Evolutionary conservation across 2,329 filamentous ascomycete genomes (phyloP).

Genomic region (Blastomyces percursus): DNA sequence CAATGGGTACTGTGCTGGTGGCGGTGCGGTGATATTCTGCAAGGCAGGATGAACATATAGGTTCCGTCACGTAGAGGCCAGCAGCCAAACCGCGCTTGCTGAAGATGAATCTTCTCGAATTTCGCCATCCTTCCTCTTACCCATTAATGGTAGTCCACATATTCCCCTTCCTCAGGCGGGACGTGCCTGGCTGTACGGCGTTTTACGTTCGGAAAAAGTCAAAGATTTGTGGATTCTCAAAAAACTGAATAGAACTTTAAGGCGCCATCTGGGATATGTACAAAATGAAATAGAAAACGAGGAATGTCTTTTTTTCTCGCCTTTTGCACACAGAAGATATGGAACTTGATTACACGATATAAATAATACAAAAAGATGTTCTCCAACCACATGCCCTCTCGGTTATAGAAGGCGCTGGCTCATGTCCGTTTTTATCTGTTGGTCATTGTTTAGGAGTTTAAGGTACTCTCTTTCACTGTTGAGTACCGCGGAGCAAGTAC

Average conservation of each 20-base stretch:
- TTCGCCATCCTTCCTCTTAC: background rate
- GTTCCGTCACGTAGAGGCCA: background rate
- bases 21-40: background rate
- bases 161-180: background rate
- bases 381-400: constrained; percentile 11
- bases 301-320: constrained; percentile 17
- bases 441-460: background rate
- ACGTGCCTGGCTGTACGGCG: background rate
- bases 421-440: background rate
- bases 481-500: background rate
- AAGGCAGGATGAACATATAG: background rate
- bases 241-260: constrained; percentile 2
- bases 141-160: background rate
- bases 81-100: background rate
- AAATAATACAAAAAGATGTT: constrained; percentile 28
- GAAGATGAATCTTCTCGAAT: background rate
- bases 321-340: constrained; percentile 32
- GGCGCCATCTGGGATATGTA: constrained; percentile 16
- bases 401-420: background rate
- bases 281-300: constrained; percentile 30
- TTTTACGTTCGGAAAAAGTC: background rate
- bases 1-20: background rate
- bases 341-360: constrained; percentile 28
- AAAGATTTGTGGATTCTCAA: background rate
- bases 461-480: background rate